phyloP scores from a whole-genome alignment of 805 yeast species.

The Teunomyces pallodes region DNA sequence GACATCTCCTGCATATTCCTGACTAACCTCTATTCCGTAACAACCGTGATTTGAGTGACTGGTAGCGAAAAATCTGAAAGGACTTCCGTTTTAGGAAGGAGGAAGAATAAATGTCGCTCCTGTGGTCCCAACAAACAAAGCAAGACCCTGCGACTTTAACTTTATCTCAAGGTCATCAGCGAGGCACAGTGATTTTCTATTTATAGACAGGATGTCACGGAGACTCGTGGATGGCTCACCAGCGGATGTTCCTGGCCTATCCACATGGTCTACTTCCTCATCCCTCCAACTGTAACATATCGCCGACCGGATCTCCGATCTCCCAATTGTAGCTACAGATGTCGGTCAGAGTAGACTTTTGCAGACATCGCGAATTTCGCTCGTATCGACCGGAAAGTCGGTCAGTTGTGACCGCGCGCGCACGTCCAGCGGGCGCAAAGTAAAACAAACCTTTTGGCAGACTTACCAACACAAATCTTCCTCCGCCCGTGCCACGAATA shows the following conservation, averaged over 20 bases:
- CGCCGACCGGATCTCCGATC: too few relatives aligned
- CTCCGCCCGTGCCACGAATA: background rate
- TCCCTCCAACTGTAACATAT: too few relatives aligned
- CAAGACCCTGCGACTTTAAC: background rate
- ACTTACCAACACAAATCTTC: background rate
- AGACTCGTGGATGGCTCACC: too few relatives aligned
- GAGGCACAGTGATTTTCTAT: background rate
- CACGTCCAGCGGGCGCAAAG: background rate
- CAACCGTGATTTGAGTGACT: background rate
- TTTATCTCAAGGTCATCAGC: background rate
- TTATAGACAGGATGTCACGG: background rate
- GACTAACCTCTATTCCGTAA: background rate
- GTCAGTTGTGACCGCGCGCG: background rate
- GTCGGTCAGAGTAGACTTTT: background rate
- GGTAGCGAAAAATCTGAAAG: background rate
- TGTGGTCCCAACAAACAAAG: background rate
- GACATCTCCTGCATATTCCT: too few relatives aligned
- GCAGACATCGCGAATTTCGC: background rate
- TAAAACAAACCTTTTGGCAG: background rate
- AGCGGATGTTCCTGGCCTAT: too few relatives aligned
- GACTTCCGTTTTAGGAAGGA: background rate
- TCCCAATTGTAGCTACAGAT: too few relatives aligned
- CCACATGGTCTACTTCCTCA: too few relatives aligned
- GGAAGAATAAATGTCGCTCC: background rate
- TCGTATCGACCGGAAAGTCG: background rate